These are phyloP conservation scores for Mucor mucedo DNA, from an alignment of 371 early-diverging fungal species.

Conservation along the genomic window DNA sequence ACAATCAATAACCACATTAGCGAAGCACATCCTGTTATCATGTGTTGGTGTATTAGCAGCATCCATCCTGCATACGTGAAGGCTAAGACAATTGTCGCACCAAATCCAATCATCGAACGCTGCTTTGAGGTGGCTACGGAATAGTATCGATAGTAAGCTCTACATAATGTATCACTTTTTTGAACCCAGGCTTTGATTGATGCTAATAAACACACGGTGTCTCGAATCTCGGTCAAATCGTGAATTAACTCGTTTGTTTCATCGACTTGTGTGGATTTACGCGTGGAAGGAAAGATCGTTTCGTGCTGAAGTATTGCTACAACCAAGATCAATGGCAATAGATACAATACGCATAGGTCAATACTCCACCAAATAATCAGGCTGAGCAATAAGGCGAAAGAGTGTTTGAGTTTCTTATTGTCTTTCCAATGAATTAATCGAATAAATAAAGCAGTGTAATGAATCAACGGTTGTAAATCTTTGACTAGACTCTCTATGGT, in stretches of 20 bases:
- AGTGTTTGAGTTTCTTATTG: neutral
- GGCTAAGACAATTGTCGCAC: constrained; percentile 3
- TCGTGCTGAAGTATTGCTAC: neutral
- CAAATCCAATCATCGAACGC: constrained; percentile 3
- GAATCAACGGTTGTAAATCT: constrained; percentile 9
- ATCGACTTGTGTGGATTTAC: neutral
- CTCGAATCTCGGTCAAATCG: constrained; percentile 9
- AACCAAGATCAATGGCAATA: neutral
- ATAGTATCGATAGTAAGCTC: constrained; percentile 3
- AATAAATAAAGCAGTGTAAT: neutral
- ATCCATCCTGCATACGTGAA: constrained; percentile 10
- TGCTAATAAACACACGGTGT: neutral
- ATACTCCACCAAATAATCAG: neutral
- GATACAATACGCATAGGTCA: neutral
- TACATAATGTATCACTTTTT: constrained; percentile 12
- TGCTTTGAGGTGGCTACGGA: neutral
- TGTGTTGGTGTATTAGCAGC: constrained; percentile 8
- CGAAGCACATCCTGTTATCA: neutral
- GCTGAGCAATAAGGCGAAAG: neutral
- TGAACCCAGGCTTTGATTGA: constrained; percentile 1
- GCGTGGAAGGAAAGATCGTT: neutral
- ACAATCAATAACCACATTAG: constrained; percentile 1
- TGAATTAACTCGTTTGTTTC: neutral
- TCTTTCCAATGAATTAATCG: constrained; percentile 12
- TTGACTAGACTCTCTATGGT: neutral